Evolutionary conservation across 2,329 filamentous ascomycete genomes (phyloP), one percentile per base, ranked within the genome.

Genomic region (Thyridium curvatum): DNA sequence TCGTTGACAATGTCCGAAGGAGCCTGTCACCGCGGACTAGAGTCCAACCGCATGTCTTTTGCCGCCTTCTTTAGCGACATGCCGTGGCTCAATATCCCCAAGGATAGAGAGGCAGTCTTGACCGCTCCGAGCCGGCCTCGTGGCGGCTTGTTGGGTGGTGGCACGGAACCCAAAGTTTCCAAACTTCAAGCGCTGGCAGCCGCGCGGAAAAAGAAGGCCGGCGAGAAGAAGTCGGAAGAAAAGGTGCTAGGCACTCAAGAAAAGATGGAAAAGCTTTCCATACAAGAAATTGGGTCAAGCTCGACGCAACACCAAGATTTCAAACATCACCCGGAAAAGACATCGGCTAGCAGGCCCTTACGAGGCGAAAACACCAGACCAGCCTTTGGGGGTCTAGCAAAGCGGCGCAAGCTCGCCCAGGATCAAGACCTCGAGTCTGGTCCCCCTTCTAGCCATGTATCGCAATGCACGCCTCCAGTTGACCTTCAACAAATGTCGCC

Each of bases 111-210:
- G 48, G 75, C 84, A 13, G 71, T 83, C 13, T 74, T 90, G 30
- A 62, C 85, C 36, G 70, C 81, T 31, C 77, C 60, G 42, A 45
- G 50, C 13, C 74, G 29, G 45, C 79, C 74, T 38, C 68, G 65
- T 35, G 76, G 81, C 14, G 84, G 88, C 3, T 69, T 98, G 0
- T 62, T 95, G 3, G 94, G 93, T 21, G 94, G 93, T 2, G 74
- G 77, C 35, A 64, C 65, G 12, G 54, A 66, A n/a, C 72, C 77
- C 3, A 93, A 90, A 54, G 73, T 86, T 61, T 94, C 91, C 5
- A 98, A 98, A 54, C 69, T 98, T 34, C 91, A 94, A 51, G 88
- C 88, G 35, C 68, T 98, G 32, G 90, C 91, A 37, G 88, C 88
- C 28, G 84, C 86, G 39, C 76, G 89, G 18, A 90, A 89, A 58